Conservation (phyloP, 2,329 filamentous ascomycete species). For the Aspergillus tubingensis region DNA sequence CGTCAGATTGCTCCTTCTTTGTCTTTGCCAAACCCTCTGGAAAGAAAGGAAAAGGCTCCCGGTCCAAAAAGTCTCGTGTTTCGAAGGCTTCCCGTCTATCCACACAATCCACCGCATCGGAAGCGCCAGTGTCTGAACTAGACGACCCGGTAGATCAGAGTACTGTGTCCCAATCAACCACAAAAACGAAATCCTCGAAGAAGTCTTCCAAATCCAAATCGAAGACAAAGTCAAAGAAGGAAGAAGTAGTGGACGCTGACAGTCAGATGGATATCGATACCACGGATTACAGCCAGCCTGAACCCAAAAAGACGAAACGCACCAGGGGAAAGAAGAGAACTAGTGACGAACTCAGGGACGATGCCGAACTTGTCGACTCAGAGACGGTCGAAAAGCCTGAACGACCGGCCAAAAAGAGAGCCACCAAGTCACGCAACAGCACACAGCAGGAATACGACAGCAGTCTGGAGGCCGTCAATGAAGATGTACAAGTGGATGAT, state of each 20-base stretch:
- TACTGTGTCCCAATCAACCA: constrained; percentile 51
- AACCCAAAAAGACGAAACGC: constrained; percentile 41
- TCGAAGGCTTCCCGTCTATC: constrained; percentile 72
- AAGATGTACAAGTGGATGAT: constrained; percentile 19
- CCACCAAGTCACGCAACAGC: constrained; percentile 55
- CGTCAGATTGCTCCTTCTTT: constrained; percentile 82
- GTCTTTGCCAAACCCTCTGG: constrained; percentile 57
- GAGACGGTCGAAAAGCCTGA: constrained; percentile 30
- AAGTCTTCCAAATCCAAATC: constrained; percentile 41
- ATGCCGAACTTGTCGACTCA: constrained; percentile 17
- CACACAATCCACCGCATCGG: constrained; percentile 53
- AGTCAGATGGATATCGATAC: constrained; percentile 34
- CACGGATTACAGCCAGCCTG: constrained; percentile 27
- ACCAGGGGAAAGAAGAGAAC: constrained; percentile 61
- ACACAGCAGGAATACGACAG: constrained; percentile 42
- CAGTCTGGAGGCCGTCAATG: constrained; percentile 39
- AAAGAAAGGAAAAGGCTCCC: constrained; percentile 60
- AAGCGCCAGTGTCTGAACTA: constrained; percentile 44
- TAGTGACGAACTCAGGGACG: constrained; percentile 57
- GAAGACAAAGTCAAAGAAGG: constrained; percentile 43
- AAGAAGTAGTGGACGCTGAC: constrained; percentile 47
- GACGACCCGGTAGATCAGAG: constrained; percentile 61
- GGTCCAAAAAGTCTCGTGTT: constrained; percentile 55
- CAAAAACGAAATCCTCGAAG: constrained; percentile 56
- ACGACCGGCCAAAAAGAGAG: constrained; percentile 61